Evolutionary conservation across 2,329 filamentous ascomycete species (phyloP), one percentile per base, ranked within the genome.

Genomic region (Botrytis aclada): DNA sequence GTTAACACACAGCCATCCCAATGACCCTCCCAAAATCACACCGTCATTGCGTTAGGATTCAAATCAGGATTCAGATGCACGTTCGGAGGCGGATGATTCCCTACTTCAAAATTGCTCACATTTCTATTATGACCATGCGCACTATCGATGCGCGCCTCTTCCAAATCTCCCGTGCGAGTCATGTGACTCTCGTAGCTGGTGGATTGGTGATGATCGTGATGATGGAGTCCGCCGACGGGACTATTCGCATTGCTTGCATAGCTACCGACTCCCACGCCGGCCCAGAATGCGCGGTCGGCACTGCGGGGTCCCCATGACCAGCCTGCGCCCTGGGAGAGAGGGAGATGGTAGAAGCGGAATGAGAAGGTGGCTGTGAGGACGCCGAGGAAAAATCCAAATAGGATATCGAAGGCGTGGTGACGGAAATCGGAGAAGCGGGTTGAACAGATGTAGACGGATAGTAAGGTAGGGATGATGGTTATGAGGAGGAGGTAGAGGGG

Each of bases 401-500:
- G 83, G 76, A 98, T 93, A 76, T 98, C 95, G 81, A 97, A 95
- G n/a, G 91, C 94, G 81, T 95, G 93, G 82, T 98, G 95, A 56
- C 93, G 90, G 83, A 91, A 97, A 81, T 98, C 91, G 74, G 91
- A 94, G 88, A 92, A 98, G 18, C 95, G 92, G 1, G 93, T 95
- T 41, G 90, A 89, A n/a, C 91, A 87, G 75, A 98, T 92, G 83
- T 94, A 97, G 75, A 94, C 88, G 8, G 94, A 92, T 1, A 88
- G 84, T 72, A 90, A 91, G 76, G 94, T 88, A 3, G 95, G 95
- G 1, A 93, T 82, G 29, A 94, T 84, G 3, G 89, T 87, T 47
- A 95, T 81, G 62, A 91, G 84, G 20, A 97, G 85, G 3, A 96
- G 89, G 79, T 94, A 95, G 12, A 95, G 84, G 0, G 95, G 95